Evolutionary conservation across 352 stramenopile species (phyloP), one percentile per base, ranked within the genome.

Genomic region (Phytophthora podocarpi): DNA sequence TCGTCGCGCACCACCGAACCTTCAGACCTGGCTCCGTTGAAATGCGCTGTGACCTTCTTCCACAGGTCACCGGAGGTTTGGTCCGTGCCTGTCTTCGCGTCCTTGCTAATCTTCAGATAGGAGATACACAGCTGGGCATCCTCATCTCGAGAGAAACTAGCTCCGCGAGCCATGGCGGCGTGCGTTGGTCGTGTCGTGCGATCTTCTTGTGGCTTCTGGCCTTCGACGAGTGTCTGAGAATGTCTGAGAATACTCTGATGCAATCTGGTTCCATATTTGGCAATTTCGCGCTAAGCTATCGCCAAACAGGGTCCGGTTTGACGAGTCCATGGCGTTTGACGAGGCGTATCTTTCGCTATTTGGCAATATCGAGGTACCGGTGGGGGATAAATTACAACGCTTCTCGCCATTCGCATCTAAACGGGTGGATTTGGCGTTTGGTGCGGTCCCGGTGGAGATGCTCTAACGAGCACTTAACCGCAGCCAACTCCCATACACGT

Each of bases 81-180:
- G 16, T 36, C n/a, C 1, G 34, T 55, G 13, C 47, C 47, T 16
- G 21, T 45, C 5, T 2, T 45, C 15, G 35, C 13, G 15, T 47
- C 23, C 18, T 45, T 24, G 12, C 34, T 26, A 39, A 56, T 56
- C 48, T 46, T 56, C 21, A 46, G 34, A 47, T 56, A 56, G 9
- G 48, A 56, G 0, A 39, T 18, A 26, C 35, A 56, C 5, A 56
- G 35, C 34, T 40, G 28, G 15, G 39, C 10, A 15, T 51, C 43
- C 27, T 51, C 43, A 6, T 41, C 35, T 16, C 21, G 11, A 3
- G 11, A 6, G 16, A 41, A 41, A 5, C n/a, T 21, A 3, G 35
- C 3, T 10, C 35, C 35, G 18, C 35, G 35, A 21, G 35, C 11
- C 16, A 41, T 41, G 11, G 35, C n/a, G 15, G 35, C n/a, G n/a